A percentile compares a stretch with the other conserved stretches of the same genome.
phyloP scores from a whole-genome alignment of 164 flowering plant species.

The Taxillus chinensis region DNA sequence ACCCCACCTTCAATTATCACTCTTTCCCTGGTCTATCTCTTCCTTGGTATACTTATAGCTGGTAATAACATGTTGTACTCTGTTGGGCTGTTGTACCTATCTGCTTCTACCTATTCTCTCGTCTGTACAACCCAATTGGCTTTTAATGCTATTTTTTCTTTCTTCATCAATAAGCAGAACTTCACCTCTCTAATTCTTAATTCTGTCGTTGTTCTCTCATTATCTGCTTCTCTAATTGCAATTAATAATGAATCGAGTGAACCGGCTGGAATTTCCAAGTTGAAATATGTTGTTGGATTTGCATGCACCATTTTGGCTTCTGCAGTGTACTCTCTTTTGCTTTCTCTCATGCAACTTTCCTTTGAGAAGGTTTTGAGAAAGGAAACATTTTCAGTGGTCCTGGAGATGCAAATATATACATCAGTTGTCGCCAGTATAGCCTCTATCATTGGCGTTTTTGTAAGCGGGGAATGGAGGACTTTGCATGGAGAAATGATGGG shows the following conservation, averaged over 20 bases:
- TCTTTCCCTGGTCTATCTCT: not conserved
- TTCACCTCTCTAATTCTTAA: not conserved
- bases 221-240: not conserved
- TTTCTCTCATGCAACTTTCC: not conserved
- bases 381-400: slow-evolving; percentile 1
- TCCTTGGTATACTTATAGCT: not conserved
- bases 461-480: not conserved
- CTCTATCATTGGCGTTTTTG: not conserved
- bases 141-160: not conserved
- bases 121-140: not conserved
- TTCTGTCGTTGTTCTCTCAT: not conserved
- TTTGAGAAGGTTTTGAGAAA: not conserved
- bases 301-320: not conserved
- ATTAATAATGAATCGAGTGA: not conserved
- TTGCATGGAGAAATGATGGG: not conserved
- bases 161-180: slow-evolving; percentile 2
- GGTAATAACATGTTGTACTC: not conserved
- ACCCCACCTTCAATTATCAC: not conserved
- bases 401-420: slow-evolving; percentile 3
- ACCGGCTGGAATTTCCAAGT: not conserved
- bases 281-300: not conserved
- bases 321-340: not conserved
- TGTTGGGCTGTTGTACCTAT: not conserved
- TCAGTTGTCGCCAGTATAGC: not conserved
- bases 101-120: not conserved